Evolutionary conservation across 192 early-diverging fungal species (phyloP).

Genomic region (Linnemannia schmuckeri): DNA sequence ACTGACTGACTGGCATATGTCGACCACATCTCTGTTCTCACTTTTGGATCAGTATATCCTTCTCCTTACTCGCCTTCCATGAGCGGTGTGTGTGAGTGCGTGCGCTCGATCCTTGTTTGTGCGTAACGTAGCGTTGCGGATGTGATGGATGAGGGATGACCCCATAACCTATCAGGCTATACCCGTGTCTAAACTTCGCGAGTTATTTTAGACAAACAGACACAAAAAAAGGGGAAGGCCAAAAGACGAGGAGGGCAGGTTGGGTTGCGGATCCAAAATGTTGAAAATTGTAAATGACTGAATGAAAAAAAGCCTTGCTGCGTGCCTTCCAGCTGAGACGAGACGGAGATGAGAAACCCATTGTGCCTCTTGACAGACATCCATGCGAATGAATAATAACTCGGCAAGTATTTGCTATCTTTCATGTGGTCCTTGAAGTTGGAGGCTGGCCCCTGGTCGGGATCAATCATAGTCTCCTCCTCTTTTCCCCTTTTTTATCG

Average conservation of each 20-base stretch:
- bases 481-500: neutral
- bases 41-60: neutral
- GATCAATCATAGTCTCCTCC: neutral
- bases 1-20: conserved; percentile 2
- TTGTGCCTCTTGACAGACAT: neutral
- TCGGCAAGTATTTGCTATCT: neutral
- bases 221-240: neutral
- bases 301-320: neutral
- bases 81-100: neutral
- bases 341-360: neutral
- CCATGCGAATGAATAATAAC: neutral
- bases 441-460: neutral
- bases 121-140: neutral
- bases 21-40: neutral
- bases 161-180: conserved; percentile 10
- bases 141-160: neutral
- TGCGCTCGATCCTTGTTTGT: neutral
- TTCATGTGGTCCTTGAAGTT: neutral
- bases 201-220: conserved; percentile 6
- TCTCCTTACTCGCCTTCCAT: neutral
- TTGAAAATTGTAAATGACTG: neutral
- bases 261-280: too few species aligned
- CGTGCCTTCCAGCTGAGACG: neutral
- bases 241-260: neutral
- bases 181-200: conserved; percentile 1